Evolutionary conservation across 805 yeast species (phyloP).

Genomic region (Candida insectorum): DNA sequence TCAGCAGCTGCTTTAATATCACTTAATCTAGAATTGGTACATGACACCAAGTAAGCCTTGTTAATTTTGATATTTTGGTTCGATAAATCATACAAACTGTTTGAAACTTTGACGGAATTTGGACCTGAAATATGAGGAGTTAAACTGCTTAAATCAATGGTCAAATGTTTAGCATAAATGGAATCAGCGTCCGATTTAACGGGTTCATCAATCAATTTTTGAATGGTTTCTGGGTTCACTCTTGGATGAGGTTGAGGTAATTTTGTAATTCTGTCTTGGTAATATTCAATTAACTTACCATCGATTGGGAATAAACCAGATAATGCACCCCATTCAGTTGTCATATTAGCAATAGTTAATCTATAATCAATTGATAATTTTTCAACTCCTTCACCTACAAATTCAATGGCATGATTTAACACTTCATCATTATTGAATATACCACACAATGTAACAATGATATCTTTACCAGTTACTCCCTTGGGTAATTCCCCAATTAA

Average conservation of each 20-base stretch:
- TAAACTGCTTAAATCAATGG: slow-evolving; percentile 73
- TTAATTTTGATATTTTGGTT: slow-evolving; percentile 71
- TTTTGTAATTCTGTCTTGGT: slow-evolving; percentile 55
- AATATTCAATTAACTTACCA: slow-evolving; percentile 70
- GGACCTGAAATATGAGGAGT: slow-evolving; percentile 95
- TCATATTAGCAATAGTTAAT: slow-evolving; percentile 93
- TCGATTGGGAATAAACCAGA: slow-evolving; percentile 98
- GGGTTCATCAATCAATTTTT: slow-evolving; percentile 44
- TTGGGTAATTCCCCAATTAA: slow-evolving; percentile 74
- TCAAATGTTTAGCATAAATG: slow-evolving; percentile 81
- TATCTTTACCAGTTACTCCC: slow-evolving; percentile 95
- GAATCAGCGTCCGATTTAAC: slow-evolving; percentile 70
- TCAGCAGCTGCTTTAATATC: slow-evolving; percentile 95
- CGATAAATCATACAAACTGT: slow-evolving; percentile 71
- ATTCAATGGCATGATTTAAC: slow-evolving; percentile 89
- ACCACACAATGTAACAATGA: slow-evolving; percentile 95
- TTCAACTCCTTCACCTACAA: slow-evolving; percentile 76
- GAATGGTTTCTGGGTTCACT: slow-evolving; percentile 60
- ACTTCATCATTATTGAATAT: slow-evolving; percentile 89
- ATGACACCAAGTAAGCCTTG: slow-evolving; percentile 96
- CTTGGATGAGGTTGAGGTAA: slow-evolving; percentile 81
- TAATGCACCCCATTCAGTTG: slow-evolving; percentile 98
- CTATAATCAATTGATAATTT: slow-evolving; percentile 76
- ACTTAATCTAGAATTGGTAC: slow-evolving; percentile 91
- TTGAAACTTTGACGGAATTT: slow-evolving; percentile 91